These are phyloP conservation scores for Tetrapisispora phaffii DNA, from an alignment of 805 yeast species.

Conservation along the genomic window DNA sequence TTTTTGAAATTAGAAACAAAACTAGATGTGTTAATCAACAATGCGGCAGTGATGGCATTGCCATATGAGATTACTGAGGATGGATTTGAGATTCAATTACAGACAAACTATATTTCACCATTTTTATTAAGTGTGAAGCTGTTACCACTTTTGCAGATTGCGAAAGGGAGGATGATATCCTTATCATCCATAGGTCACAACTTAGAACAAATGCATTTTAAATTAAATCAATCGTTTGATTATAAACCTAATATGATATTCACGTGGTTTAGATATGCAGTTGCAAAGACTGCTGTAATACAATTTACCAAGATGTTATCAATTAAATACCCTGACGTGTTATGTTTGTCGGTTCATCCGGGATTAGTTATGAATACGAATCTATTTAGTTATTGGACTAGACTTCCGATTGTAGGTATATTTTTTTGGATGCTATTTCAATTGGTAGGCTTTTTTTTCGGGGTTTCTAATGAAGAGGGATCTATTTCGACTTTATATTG, in stretches of 20 bases:
- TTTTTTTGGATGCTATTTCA: conserved; percentile 65
- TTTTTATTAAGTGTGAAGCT: conserved; percentile 57
- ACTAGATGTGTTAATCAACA: conserved; percentile 57
- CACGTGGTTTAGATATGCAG: conserved; percentile 69
- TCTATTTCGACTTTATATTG: conserved; percentile 54
- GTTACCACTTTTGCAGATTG: conserved; percentile 40
- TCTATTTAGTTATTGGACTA: conserved; percentile 64
- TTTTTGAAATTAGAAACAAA: conserved; percentile 38
- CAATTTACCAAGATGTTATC: conserved; percentile 62
- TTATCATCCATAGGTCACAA: conserved; percentile 60
- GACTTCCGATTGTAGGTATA: conserved; percentile 68
- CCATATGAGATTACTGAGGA: conserved; percentile 57
- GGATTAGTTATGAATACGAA: conserved; percentile 82
- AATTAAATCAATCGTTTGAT: conserved; percentile 38
- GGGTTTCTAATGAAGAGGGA: conserved; percentile 66
- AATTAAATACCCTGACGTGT: conserved; percentile 52
- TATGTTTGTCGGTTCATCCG: conserved; percentile 65
- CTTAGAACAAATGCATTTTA: conserved; percentile 40
- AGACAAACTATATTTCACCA: conserved; percentile 69
- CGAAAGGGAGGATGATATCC: conserved; percentile 42
- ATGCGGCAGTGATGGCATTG: conserved; percentile 76
- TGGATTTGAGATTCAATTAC: conserved; percentile 70
- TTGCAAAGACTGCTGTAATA: conserved; percentile 69
- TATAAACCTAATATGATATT: conserved; percentile 56
- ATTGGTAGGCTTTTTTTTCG: conserved; percentile 56